Evolutionary conservation across 23 red algal genomes (phyloP), one percentile per base, ranked within the genome.

Genomic region (Gracilaria gracilis): DNA sequence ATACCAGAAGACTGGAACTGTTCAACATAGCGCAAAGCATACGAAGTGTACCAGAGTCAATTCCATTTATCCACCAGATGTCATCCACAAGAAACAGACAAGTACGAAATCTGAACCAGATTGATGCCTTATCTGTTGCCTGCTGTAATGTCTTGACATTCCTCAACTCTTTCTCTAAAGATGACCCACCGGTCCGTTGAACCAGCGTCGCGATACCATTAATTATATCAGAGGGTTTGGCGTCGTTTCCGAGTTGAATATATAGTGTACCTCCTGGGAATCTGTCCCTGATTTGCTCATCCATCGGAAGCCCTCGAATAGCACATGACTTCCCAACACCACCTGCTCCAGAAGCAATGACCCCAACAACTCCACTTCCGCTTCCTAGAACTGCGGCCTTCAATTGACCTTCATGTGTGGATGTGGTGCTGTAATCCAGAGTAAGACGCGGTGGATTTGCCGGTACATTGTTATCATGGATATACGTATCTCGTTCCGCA

Each of bases 51-150:
- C 36, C 27, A 4, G n/a, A n/a, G 29, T 70, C 65, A 65, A 83
- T 83, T 44, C 80, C 80, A 20, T 67, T 83, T 11, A 34, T 25
- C 39, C 54, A 61, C 80, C 80, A 83, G 4, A 83, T 66, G 80
- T 83, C 80, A 83, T 83, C 80, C 6, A 83, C n/a, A 5, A 83
- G 25, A 13, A 83, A 36, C 4, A 83, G 80, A 83, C 80, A 83
- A 2, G 2, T 4, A 46, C 40, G 54, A 2, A 17, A 20, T 21
- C 57, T 13, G 58, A 83, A 83, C 80, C 80, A 83, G 2, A 48
- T 2, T 16, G 39, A 48, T 66, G 58, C 54, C 40, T 55, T 37
- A 17, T 61, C 36, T 2, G 25, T 7, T 66, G 51, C 80, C 9
- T 83, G 54, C 16, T 83, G 57, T 2, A 83, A 31, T 4, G 11